phyloP scores from a whole-genome alignment of 2,329 filamentous ascomycete genomes.

The Sclerotinia nivalis region DNA sequence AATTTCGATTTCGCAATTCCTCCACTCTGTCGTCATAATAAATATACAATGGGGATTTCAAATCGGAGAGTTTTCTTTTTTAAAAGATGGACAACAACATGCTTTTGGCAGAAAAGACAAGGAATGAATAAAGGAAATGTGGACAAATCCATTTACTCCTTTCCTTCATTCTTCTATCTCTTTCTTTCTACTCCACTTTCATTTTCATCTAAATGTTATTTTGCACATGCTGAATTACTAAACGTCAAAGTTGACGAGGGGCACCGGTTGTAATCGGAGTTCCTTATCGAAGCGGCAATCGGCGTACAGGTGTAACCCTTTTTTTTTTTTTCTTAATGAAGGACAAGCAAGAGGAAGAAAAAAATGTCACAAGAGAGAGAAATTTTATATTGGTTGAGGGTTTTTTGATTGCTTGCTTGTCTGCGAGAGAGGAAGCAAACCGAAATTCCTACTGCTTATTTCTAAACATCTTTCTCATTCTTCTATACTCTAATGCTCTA shows the following conservation, averaged over 20 bases:
- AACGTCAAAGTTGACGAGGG: conserved; percentile 38
- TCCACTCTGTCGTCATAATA: conserved; percentile 15
- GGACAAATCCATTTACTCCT: background rate
- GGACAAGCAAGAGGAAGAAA: conserved; percentile 13
- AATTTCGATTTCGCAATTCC: conserved; percentile 25
- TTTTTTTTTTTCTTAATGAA: background rate
- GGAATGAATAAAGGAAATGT: background rate
- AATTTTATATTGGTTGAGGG: conserved; percentile 9
- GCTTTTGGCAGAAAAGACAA: background rate
- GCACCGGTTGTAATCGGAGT: conserved; percentile 30
- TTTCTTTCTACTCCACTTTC: conserved; percentile 13
- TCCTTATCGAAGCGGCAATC: conserved; percentile 38
- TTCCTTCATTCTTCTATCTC: background rate
- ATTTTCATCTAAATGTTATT: conserved; percentile 20
- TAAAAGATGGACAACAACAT: background rate
- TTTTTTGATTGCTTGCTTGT: background rate
- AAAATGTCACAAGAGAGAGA: conserved; percentile 2
- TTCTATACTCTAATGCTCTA: background rate
- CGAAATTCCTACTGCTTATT: background rate
- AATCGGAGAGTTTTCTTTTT: background rate
- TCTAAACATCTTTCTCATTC: conserved; percentile 1
- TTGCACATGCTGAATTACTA: conserved; percentile 23
- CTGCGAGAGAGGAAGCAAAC: background rate
- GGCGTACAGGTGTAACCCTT: conserved; percentile 25
- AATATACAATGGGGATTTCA: background rate